These are phyloP conservation scores for Domatiomyces catenatus DNA, from an alignment of 2,329 filamentous ascomycete genomes.

Conservation along the genomic window DNA sequence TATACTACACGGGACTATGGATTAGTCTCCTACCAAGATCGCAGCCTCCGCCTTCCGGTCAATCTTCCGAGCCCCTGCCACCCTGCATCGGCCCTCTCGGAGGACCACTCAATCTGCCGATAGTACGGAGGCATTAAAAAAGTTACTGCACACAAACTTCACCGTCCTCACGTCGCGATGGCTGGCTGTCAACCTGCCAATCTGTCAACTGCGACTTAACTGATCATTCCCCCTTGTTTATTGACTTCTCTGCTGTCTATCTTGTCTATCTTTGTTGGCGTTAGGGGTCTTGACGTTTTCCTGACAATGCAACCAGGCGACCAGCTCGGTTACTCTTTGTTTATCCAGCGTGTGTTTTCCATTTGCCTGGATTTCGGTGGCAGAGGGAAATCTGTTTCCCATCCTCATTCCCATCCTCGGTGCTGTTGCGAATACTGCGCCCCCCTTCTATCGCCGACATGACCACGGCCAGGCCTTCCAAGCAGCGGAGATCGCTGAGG, in stretches of 20 bases:
- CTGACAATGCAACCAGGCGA: not conserved
- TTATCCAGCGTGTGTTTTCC: not conserved
- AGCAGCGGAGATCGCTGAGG: slow-evolving; percentile 11
- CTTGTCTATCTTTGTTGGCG: not conserved
- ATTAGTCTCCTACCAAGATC: not conserved
- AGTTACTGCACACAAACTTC: not conserved
- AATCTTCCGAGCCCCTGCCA: not conserved
- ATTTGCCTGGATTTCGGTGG: not conserved
- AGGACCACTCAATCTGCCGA: not conserved
- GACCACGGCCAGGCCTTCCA: not conserved
- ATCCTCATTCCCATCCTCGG: not conserved
- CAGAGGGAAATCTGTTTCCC: not conserved
- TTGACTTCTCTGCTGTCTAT: not conserved
- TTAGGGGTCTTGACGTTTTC: not conserved
- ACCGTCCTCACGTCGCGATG: not conserved
- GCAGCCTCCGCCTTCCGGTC: not conserved
- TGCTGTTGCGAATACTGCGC: not conserved
- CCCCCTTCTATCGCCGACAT: not conserved
- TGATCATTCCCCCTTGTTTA: not conserved
- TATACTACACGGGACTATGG: not conserved
- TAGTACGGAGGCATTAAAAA: not conserved
- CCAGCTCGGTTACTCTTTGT: not conserved
- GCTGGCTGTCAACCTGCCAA: not conserved
- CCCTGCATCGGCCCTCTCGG: not conserved
- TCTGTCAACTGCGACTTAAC: not conserved